Conservation (phyloP, 202 grass and related monocot genomes). For the Eragrostis tef region DNA sequence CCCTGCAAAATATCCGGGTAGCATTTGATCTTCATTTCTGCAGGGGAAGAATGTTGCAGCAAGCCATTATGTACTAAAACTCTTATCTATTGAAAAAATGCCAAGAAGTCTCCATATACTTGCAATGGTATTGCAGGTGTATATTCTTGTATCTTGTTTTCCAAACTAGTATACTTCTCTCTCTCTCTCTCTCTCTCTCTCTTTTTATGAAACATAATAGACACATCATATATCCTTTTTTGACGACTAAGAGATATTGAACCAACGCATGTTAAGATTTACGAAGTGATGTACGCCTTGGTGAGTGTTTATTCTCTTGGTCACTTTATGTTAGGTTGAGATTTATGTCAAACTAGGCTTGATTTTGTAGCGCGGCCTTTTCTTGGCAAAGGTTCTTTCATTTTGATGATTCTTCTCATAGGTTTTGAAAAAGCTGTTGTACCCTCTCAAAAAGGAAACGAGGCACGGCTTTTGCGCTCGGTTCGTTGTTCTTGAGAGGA, state of each 20-base stretch:
- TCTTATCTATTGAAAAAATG: too few relatives aligned
- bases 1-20: background rate
- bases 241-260: too few relatives aligned
- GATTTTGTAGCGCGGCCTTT: background rate
- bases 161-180: too few relatives aligned
- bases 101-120: too few relatives aligned
- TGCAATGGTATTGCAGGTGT: too few relatives aligned
- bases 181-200: too few relatives aligned
- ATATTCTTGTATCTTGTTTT: too few relatives aligned
- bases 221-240: too few relatives aligned
- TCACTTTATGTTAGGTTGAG: background rate
- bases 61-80: background rate
- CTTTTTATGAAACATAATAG: too few relatives aligned
- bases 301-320: too few relatives aligned
- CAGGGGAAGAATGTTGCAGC: background rate
- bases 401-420: background rate
- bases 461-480: background rate
- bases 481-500: constrained; percentile 26
- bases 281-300: too few relatives aligned
- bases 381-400: background rate
- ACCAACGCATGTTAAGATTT: too few relatives aligned
- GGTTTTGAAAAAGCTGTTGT: background rate
- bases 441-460: background rate
- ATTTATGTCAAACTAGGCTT: background rate
- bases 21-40: background rate